Evolutionary conservation across 768 basidiomycete genomes (phyloP).

Genomic region (Boletus sensibilis): DNA sequence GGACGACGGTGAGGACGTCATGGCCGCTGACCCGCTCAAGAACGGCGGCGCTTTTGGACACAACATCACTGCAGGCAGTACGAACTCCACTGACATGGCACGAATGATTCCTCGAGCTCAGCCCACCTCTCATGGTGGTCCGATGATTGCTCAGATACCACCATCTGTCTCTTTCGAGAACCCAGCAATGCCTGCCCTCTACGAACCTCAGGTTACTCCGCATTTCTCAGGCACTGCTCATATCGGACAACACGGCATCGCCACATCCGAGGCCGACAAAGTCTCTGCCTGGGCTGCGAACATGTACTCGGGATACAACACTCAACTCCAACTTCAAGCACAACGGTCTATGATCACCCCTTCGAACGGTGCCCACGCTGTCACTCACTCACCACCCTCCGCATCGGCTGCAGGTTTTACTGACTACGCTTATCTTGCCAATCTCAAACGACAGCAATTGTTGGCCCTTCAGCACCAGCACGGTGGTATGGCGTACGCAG

Average conservation of each 20-base stretch:
- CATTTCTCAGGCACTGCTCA: slow-evolving; percentile 29
- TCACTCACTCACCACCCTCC: slow-evolving; percentile 22
- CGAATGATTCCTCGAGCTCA: slow-evolving; percentile 27
- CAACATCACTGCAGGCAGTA: slow-evolving; percentile 29
- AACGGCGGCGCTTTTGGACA: slow-evolving; percentile 33
- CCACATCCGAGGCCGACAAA: slow-evolving; percentile 28
- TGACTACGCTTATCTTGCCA: slow-evolving; percentile 27
- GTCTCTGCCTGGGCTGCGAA: slow-evolving; percentile 31
- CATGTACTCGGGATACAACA: slow-evolving; percentile 28
- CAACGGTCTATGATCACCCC: slow-evolving; percentile 43
- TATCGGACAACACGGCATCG: slow-evolving; percentile 20
- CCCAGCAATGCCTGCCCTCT: slow-evolving; percentile 46
- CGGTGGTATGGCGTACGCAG: slow-evolving; percentile 22
- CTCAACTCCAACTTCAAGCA: slow-evolving; percentile 28
- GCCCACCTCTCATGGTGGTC: slow-evolving; percentile 32
- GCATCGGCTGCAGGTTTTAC: slow-evolving; percentile 10
- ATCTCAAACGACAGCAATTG: slow-evolving; percentile 30
- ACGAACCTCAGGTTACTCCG: slow-evolving; percentile 38
- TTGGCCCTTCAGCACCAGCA: slow-evolving; percentile 35
- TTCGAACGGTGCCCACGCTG: slow-evolving; percentile 39
- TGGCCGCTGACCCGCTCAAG: slow-evolving; percentile 30
- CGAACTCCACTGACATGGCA: slow-evolving; percentile 27
- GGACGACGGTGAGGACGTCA: slow-evolving; percentile 35
- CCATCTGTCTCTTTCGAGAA: slow-evolving; percentile 50
- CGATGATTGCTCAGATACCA: slow-evolving; percentile 46